Base-by-base conservation (phyloP, 495 filamentous ascomycete genomes). In the Hyaloscypha hepaticicola region DNA sequence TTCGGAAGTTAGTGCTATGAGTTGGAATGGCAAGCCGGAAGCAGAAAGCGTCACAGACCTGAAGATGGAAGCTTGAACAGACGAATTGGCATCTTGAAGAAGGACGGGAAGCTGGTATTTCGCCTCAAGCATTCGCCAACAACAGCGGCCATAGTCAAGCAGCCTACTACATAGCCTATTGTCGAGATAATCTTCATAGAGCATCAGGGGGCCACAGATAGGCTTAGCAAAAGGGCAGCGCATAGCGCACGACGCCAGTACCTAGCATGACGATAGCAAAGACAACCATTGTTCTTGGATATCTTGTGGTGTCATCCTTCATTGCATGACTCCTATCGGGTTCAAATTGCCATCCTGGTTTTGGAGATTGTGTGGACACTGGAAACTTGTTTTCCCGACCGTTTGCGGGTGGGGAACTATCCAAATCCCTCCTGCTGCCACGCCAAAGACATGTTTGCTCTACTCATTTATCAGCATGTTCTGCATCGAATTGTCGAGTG, bases 181-280 rank as follows among this genome's bases (percentile, higher is more conserved):
- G 71, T 73, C 67, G 71, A 73, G 63, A 69, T 70, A 65, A 66
- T 73, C 71, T 73, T 73, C 66, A 73, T 73, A 73, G 69, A 73
- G 71, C 71, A 63, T 55, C 65, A 65, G 55, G 63, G 60, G 62
- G 60, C 59, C 55, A 63, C 67, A 69, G 65, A 68, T 70, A 70
- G 68, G 65, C 61, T 68, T 60, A 69, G 66, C 63, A 67, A 55
- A 71, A 57, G 55, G 41, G 66, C 63, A 65, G 66, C 65, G 65
- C 64, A 55, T 69, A 71, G 64, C 61, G 63, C 72, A 66, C 66
- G 59, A 70, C 64, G 58, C 58, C 68, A 71, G 66, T 70, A 70
- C 72, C 68, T 85, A 85, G 82, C 82, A 82, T 82, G 73, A 80
- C 81, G 81, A 82, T 85, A 85, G 82, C 80, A 83, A 81, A 79